phyloP scores from a whole-genome alignment of 2,329 filamentous ascomycete species.

The Claviceps spartinae region DNA sequence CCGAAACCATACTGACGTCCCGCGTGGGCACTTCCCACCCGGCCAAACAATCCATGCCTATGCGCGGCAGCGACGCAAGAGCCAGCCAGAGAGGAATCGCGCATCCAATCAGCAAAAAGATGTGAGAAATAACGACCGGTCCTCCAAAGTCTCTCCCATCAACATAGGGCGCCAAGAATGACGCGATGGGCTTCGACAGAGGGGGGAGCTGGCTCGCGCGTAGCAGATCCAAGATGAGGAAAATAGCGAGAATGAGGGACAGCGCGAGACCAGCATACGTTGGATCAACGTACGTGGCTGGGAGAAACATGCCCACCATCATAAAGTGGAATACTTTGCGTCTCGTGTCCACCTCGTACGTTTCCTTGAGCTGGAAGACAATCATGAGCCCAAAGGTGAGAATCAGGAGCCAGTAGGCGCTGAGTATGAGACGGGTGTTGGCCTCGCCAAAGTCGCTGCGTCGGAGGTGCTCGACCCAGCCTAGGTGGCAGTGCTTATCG shows the following conservation, averaged over 20 bases:
- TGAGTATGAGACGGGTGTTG: constrained; percentile 67
- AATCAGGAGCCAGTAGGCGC: constrained; percentile 58
- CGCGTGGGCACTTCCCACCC: constrained; percentile 66
- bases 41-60: constrained; percentile 37
- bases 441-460: constrained; percentile 54
- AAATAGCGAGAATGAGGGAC: constrained; percentile 66
- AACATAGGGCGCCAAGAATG: constrained; percentile 84
- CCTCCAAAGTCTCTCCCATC: constrained; percentile 87
- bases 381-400: constrained; percentile 58
- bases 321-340: constrained; percentile 97
- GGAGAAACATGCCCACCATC: constrained; percentile 93
- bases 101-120: constrained; percentile 89
- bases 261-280: constrained; percentile 69
- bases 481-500: constrained; percentile 31
- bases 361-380: constrained; percentile 59
- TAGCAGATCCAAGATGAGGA: constrained; percentile 78
- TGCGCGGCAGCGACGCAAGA: constrained; percentile 53
- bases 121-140: constrained; percentile 89
- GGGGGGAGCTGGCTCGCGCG: constrained; percentile 86
- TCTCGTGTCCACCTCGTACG: constrained; percentile 87
- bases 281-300: constrained; percentile 76
- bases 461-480: constrained; percentile 54
- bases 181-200: constrained; percentile 69
- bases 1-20: constrained; percentile 81
- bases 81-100: constrained; percentile 89